These are phyloP conservation scores for Lasiosphaeria hispida DNA, from an alignment of 495 filamentous ascomycete species.

Conservation along the genomic window DNA sequence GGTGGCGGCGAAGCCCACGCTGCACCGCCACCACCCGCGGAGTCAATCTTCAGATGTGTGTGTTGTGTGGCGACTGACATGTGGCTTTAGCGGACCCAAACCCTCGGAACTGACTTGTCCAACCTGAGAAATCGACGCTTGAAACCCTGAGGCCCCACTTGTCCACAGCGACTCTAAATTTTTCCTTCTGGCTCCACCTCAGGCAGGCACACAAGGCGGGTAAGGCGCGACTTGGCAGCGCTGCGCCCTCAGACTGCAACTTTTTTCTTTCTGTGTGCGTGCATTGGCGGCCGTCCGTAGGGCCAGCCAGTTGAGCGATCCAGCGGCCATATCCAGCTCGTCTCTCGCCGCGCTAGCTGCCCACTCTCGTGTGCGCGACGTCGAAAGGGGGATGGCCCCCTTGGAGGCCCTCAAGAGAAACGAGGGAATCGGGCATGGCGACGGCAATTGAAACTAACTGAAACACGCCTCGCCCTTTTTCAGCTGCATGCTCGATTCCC, in stretches of 20 bases:
- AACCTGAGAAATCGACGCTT: slow-evolving; percentile 15
- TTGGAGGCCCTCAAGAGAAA: background rate
- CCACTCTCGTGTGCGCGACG: background rate
- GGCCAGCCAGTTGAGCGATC: background rate
- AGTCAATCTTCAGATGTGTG: background rate
- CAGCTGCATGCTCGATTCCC: slow-evolving; percentile 2
- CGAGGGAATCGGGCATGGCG: background rate
- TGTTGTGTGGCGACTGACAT: background rate
- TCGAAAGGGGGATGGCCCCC: background rate
- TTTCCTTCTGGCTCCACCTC: too few relatives aligned
- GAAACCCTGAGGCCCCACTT: slow-evolving; percentile 9
- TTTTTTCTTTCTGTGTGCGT: background rate
- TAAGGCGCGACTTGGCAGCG: slow-evolving; percentile 7
- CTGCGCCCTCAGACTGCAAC: background rate
- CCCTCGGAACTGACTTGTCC: slow-evolving; percentile 19
- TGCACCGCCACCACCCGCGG: slow-evolving; percentile 1
- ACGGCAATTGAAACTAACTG: slow-evolving; percentile 1
- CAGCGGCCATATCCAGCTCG: background rate
- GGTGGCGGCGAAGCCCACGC: too few relatives aligned
- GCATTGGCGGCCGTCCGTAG: slow-evolving; percentile 15
- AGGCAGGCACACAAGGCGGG: too few relatives aligned
- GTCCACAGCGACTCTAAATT: background rate
- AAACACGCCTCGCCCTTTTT: background rate
- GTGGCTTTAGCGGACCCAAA: slow-evolving; percentile 19
- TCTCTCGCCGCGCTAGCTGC: too few relatives aligned